phyloP scores from a whole-genome alignment of 2,329 filamentous ascomycete genomes.

The Penicillium sp. region DNA sequence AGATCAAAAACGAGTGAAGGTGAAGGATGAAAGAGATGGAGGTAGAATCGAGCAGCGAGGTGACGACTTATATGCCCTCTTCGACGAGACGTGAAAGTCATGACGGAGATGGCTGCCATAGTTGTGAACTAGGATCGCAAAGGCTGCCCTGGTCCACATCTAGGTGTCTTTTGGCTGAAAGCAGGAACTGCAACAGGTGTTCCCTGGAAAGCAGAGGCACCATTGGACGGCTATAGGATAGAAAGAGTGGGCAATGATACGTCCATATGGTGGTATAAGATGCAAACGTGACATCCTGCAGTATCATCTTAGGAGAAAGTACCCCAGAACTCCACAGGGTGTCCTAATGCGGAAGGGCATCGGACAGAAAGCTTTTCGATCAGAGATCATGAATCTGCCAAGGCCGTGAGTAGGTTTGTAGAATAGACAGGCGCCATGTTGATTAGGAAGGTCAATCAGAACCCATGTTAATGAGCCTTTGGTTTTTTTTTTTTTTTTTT shows the following conservation, averaged over 20 bases:
- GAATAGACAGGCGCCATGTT: background rate
- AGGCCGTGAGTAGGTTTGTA: background rate
- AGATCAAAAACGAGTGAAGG: conserved; percentile 24
- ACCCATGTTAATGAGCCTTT: background rate
- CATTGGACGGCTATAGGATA: conserved; percentile 10
- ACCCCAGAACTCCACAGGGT: conserved; percentile 10
- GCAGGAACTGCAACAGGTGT: conserved; percentile 12
- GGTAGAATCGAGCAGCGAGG: conserved; percentile 5
- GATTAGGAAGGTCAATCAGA: background rate
- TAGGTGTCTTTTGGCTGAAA: conserved; percentile 17
- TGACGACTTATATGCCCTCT: conserved; percentile 29
- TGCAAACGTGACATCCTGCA: conserved; percentile 30
- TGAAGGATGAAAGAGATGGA: conserved; percentile 14
- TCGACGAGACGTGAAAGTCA: conserved; percentile 5
- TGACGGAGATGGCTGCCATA: conserved; percentile 24
- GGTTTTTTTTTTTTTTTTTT: too few relatives aligned
- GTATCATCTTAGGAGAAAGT: conserved; percentile 23
- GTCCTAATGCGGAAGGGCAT: conserved; percentile 18
- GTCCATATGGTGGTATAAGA: conserved; percentile 9
- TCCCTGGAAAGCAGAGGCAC: conserved; percentile 21
- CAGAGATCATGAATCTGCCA: background rate
- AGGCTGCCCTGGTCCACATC: conserved; percentile 22
- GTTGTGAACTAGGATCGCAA: conserved; percentile 27
- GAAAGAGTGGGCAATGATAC: conserved; percentile 15
- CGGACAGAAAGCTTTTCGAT: background rate